Base-by-base conservation (phyloP, 129 eudicot species). In the Kitagawia praeruptora region DNA sequence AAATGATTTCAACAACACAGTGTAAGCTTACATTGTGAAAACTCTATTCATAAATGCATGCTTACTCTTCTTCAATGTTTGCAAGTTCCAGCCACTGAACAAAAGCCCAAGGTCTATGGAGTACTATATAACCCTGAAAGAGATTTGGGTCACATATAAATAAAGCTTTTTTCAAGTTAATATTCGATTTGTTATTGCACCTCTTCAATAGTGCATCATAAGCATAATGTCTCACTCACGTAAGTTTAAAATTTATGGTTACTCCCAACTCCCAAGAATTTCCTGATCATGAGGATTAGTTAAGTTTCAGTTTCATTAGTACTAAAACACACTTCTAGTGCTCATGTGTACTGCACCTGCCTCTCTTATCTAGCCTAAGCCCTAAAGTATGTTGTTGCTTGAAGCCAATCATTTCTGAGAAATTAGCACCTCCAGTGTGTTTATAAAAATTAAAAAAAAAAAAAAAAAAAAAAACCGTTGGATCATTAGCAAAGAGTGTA, bases 81-180 rank as follows among this genome's bases (percentile, higher is more conserved):
- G 98, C 90, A 86, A 89, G 88, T 81, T 86, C 84, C 81, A 96
- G 98, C 99, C 99, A 96, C 80, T 96, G 99, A 37, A 92, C 99
- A 87, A 96, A 92, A 51, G 99, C 99, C 98, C 99, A 92, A 63
- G 99, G 99, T 81, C 99, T 88, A 83, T 96, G 93, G 70, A 96
- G 92, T 72, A 96, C 99, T 77, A 96, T 90, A 86, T 96, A 96
- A 77, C 99, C 99, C 99, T 96, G 91, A 28, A 66, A 66, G 19
- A 11, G 21, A 10, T n/a, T 21, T 8, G 28, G 58, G 66, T 23
- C 63, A 23, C 31, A 53, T 4, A n/a, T n/a, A 8, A 23, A 58
- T 58, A n/a, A 23, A 23, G 13, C 34, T 21, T 6, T 21, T 54
- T 54, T 54, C 28, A 21, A 23, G 12, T 21, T 54, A 21, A 54